phyloP scores from a whole-genome alignment of 768 basidiomycete species.

The Boletus vermiculosoides region DNA sequence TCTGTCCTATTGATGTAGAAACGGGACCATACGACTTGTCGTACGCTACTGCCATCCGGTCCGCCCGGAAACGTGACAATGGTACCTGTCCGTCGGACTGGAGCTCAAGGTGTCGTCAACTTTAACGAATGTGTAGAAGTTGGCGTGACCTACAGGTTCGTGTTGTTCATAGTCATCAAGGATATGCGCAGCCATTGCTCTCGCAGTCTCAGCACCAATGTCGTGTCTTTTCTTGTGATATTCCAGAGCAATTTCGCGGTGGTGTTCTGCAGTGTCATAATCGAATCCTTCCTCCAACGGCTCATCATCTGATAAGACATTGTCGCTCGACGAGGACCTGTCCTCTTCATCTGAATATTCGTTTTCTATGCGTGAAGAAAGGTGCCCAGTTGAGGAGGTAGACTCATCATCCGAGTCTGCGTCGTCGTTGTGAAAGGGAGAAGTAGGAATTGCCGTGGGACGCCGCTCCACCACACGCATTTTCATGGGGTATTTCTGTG shows the following conservation, averaged over 20 bases:
- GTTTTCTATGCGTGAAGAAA: constrained; percentile 36
- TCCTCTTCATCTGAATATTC: constrained; percentile 22
- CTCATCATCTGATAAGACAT: constrained; percentile 37
- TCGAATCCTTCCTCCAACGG: constrained; percentile 52
- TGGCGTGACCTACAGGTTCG: constrained; percentile 37
- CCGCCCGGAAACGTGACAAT: constrained; percentile 67
- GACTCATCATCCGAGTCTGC: constrained; percentile 75
- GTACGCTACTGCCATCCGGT: constrained; percentile 50
- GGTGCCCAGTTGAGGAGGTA: constrained; percentile 31
- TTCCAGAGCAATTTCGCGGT: constrained; percentile 71
- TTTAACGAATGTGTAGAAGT: constrained; percentile 2
- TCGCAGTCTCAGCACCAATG: constrained; percentile 53
- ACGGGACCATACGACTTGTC: constrained; percentile 36
- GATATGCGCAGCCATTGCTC: constrained; percentile 48
- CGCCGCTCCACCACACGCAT: constrained; percentile 66
- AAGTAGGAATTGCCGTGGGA: constrained; percentile 33
- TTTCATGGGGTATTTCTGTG: constrained; percentile 56
- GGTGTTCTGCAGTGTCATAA: constrained; percentile 61
- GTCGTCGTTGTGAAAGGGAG: constrained; percentile 10
- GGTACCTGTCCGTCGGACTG: constrained; percentile 47
- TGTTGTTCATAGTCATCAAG: constrained; percentile 46
- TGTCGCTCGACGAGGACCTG: constrained; percentile 22
- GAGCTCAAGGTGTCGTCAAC: neutral
- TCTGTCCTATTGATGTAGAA: constrained; percentile 42
- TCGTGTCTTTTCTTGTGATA: constrained; percentile 62